Base-by-base conservation (phyloP, 1,139 yeast species). In the Blastobotrys arbuscula region DNA sequence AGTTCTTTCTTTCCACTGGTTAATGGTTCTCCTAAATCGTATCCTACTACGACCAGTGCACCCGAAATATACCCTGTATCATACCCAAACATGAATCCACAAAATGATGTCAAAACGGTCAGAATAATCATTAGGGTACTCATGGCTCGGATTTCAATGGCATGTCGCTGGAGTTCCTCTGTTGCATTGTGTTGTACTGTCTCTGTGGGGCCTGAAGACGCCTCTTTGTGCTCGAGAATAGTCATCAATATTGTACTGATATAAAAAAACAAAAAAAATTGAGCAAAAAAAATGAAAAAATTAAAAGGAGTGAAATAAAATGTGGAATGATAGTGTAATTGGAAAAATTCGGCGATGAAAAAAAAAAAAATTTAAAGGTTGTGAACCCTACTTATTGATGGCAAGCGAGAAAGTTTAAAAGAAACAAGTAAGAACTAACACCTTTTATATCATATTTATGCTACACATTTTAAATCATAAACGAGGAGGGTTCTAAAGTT, bases 51-150 rank as follows among this genome's bases (percentile, higher is more conserved):
- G 16, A 89, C 95, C 60, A 90, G 73, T 0, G 97, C 97, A 15
- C 95, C 82, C 1, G 97, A 89, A 42, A 90, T 88, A 67, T 90
- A 90, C 53, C 97, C 97, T 0, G 97, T 90, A 66, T 90, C 97
- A 63, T 90, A 90, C 55, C 97, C 97, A 68, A 89, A 90, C 88
- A 90, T 81, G 67, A 89, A 89, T 3, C 97, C 97, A 1, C 96
- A 88, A 53, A 90, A 82, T 9, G 96, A 88, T 0, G 96, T 83
- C 15, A 87, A 81, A 49, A 84, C 72, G 0, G 96, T 86, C 50
- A 90, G 69, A 34, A 79, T 68, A 26, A 89, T 70, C 49, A 89
- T 85, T 62, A 86, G 68, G 10, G 73, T 70, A 15, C 90, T 55
- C 58, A 64, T 60, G 12, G 51, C 48, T n/a, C 62, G 55, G 13